Conservation (phyloP, 2,329 filamentous ascomycete genomes). For the Alternaria metachromatica region DNA sequence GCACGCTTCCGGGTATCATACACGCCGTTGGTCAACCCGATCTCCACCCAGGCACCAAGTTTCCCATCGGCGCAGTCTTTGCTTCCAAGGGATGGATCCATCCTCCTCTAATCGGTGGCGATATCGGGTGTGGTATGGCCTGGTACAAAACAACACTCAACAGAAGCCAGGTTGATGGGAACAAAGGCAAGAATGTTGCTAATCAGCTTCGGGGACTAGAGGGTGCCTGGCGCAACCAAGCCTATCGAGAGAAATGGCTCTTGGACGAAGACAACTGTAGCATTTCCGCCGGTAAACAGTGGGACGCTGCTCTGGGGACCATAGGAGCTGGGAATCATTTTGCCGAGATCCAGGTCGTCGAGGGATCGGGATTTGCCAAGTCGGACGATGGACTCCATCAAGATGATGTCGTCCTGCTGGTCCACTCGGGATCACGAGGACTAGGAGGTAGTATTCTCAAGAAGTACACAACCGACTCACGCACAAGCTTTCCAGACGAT, state of each 20-base stretch:
- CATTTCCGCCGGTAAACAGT: conserved; percentile 39
- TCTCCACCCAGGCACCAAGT: conserved; percentile 48
- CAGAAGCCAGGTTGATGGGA: conserved; percentile 40
- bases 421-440: conserved; percentile 49
- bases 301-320: conserved; percentile 45
- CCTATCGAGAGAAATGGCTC: conserved; percentile 41
- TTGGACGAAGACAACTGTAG: conserved; percentile 14
- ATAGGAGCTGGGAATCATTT: conserved; percentile 51
- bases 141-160: conserved; percentile 46
- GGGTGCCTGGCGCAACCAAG: conserved; percentile 39
- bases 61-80: conserved; percentile 49
- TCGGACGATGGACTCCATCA: conserved; percentile 21
- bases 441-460: conserved; percentile 47
- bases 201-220: conserved; percentile 47
- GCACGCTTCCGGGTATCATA: conserved; percentile 44
- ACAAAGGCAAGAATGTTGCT: conserved; percentile 44
- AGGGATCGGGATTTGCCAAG: conserved; percentile 20
- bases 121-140: conserved; percentile 52
- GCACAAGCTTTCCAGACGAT: conserved; percentile 34
- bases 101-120: conserved; percentile 47
- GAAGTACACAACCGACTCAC: conserved; percentile 29
- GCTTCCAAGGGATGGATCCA: conserved; percentile 46
- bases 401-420: conserved; percentile 46
- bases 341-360: conserved; percentile 49
- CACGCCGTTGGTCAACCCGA: conserved; percentile 47